Evolutionary conservation across 1,284 basidiomycete genomes (phyloP).

Genomic region (Mycena sp.): DNA sequence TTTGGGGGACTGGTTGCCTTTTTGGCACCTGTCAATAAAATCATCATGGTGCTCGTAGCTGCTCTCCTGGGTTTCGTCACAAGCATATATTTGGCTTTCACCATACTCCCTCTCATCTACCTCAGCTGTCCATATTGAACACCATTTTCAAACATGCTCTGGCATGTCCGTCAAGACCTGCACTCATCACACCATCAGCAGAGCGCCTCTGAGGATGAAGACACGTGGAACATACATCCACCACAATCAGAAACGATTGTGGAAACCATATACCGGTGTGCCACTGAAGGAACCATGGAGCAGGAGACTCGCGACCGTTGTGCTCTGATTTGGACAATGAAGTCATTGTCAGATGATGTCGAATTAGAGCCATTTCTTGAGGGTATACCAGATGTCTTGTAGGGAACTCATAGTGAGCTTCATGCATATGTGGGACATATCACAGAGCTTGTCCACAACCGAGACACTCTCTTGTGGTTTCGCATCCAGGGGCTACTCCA

Average conservation of each 20-base stretch:
- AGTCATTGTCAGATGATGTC: not conserved
- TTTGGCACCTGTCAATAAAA: not conserved
- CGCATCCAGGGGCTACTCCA: slow-evolving; percentile 1
- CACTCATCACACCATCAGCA: not conserved
- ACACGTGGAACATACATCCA: no score
- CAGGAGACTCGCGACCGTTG: not conserved
- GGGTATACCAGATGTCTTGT: not conserved
- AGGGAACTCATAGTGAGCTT: not conserved
- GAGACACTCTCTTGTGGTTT: not conserved
- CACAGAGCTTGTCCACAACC: not conserved
- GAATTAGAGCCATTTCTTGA: not conserved
- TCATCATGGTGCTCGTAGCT: not conserved
- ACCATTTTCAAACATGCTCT: not conserved
- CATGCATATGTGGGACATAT: not conserved
- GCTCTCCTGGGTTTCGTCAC: not conserved
- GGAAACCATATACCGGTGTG: not conserved
- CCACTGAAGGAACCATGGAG: not conserved
- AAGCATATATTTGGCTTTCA: not conserved
- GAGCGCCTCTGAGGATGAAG: not conserved
- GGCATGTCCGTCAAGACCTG: not conserved
- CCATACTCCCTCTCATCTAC: not conserved
- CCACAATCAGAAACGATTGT: not conserved
- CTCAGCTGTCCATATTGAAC: not conserved
- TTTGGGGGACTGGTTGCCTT: not conserved
- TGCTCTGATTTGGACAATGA: not conserved